phyloP scores from a whole-genome alignment of 257 asterid species.

The Perilla frutescens region DNA sequence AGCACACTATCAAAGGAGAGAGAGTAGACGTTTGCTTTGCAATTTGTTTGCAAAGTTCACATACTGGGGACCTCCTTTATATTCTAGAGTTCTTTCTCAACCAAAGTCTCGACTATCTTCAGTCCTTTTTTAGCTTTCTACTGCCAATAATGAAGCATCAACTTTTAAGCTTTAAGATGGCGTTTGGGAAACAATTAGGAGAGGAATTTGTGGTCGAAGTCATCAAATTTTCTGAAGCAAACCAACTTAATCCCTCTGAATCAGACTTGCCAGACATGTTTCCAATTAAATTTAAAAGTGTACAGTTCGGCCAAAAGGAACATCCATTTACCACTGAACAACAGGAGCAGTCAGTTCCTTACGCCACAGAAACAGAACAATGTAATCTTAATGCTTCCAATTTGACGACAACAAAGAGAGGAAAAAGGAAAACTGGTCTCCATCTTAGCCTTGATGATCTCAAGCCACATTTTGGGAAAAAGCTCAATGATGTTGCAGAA shows the following conservation, averaged over 20 bases:
- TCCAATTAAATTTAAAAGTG: neutral
- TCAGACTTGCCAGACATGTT: neutral
- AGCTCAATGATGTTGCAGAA: constrained; percentile 1
- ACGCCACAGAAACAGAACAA: too few species aligned
- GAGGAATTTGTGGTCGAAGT: constrained; percentile 12
- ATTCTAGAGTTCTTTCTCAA: neutral
- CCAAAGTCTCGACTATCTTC: neutral
- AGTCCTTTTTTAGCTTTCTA: neutral
- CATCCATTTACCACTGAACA: neutral
- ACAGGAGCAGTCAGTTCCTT: neutral
- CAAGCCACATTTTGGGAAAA: constrained; percentile 26
- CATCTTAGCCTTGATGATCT: constrained; percentile 28
- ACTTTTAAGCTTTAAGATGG: neutral
- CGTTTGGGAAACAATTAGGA: neutral
- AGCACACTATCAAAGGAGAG: neutral
- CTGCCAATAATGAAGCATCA: neutral
- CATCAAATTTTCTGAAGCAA: neutral
- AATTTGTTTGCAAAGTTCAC: neutral
- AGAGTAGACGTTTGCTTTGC: neutral
- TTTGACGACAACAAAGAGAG: neutral
- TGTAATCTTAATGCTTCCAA: neutral
- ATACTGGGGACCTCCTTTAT: neutral
- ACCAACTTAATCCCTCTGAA: neutral
- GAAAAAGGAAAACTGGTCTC: neutral
- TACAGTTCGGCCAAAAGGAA: neutral